A percentile compares a stretch with the other conserved stretches of the same genome.
Conservation (phyloP, 495 filamentous ascomycete genomes). For the Viridothelium virens region DNA sequence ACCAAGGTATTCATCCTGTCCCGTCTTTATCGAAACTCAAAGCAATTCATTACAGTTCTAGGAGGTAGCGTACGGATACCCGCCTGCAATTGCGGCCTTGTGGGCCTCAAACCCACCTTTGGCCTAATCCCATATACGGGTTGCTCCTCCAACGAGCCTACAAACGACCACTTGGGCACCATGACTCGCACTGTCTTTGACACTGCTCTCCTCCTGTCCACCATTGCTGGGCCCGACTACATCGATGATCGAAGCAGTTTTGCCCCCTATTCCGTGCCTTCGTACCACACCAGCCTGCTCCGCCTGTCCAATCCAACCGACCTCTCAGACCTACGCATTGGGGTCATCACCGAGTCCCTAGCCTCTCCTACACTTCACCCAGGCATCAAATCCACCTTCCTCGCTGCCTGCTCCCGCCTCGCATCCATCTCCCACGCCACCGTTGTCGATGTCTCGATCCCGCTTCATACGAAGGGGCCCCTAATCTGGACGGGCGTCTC, state of each 20-base stretch:
- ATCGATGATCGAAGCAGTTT: constrained; percentile 47
- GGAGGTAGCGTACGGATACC: constrained; percentile 38
- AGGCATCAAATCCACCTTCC: constrained; percentile 38
- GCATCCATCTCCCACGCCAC: constrained; percentile 36
- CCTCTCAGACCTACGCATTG: constrained; percentile 39
- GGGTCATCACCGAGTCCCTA: constrained; percentile 46
- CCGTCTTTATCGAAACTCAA: not conserved
- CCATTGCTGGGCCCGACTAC: constrained; percentile 48
- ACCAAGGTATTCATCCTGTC: constrained; percentile 45
- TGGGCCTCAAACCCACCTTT: constrained; percentile 38
- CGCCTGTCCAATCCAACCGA: constrained; percentile 25
- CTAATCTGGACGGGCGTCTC: constrained; percentile 46
- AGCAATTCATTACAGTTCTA: not conserved
- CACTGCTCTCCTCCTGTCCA: constrained; percentile 44
- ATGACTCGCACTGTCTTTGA: constrained; percentile 47
- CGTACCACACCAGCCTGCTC: constrained; percentile 35
- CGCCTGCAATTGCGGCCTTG: constrained; percentile 32
- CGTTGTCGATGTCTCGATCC: constrained; percentile 46
- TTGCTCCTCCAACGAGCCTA: constrained; percentile 31
- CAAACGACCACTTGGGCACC: constrained; percentile 32
- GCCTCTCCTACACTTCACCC: constrained; percentile 38
- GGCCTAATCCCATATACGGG: constrained; percentile 33
- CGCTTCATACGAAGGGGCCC: constrained; percentile 42
- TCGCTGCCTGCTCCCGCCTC: constrained; percentile 40
- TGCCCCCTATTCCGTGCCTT: constrained; percentile 26